phyloP scores from a whole-genome alignment of 495 filamentous ascomycete species.

The Schizothecium vesticola region DNA sequence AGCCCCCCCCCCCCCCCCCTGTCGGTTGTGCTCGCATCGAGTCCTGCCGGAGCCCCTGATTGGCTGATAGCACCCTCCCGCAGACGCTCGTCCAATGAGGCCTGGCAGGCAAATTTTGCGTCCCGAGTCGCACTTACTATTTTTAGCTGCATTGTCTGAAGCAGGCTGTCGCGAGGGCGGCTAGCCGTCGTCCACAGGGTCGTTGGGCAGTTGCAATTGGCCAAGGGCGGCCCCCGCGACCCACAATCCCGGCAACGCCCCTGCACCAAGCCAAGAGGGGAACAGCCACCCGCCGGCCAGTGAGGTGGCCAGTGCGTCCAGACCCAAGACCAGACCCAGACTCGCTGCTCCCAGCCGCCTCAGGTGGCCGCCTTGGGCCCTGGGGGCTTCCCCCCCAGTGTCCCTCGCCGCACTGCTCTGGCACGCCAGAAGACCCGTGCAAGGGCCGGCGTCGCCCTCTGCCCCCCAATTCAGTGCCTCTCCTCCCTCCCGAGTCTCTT shows the following conservation, averaged over 20 bases:
- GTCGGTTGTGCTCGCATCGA: constrained; percentile 13
- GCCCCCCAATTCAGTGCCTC: constrained; percentile 3
- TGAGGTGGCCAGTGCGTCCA: background rate
- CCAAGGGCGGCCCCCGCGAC: constrained; percentile 12
- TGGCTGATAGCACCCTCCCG: constrained; percentile 10
- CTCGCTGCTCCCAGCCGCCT: background rate
- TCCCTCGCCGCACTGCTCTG: background rate
- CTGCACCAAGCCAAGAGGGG: constrained; percentile 22
- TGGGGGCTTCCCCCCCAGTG: background rate
- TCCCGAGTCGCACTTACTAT: constrained; percentile 26
- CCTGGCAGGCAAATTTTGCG: constrained; percentile 21
- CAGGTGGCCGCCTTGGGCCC: background rate
- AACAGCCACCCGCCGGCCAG: constrained; percentile 10
- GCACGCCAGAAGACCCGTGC: background rate
- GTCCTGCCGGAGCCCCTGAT: constrained; percentile 5
- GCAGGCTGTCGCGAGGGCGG: constrained; percentile 24
- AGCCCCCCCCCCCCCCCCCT: background rate
- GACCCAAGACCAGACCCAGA: background rate
- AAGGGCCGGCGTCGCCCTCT: background rate
- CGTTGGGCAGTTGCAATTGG: constrained; percentile 16
- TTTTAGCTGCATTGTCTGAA: constrained; percentile 31
- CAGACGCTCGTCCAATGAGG: constrained; percentile 18
- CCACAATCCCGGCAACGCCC: constrained; percentile 21
- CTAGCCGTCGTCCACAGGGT: constrained; percentile 24
- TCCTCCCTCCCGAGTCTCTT: background rate